Evolutionary conservation across 257 asterid genomes (phyloP), one percentile per base, ranked within the genome.

Genomic region (Perilla frutescens): DNA sequence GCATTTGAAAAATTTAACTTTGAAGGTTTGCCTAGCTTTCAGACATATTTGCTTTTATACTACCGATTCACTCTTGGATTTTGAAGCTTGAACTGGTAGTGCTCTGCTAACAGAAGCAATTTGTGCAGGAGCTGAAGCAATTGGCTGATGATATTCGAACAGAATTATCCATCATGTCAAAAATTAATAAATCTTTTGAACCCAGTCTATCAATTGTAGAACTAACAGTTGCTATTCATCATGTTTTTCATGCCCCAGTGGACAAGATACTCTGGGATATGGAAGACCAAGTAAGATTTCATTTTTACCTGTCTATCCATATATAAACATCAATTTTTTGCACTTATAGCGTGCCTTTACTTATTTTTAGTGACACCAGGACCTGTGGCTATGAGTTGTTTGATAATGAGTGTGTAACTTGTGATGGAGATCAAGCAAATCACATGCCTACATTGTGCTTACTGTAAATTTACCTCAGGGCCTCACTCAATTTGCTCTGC

Each of bases 251-350:
- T 65, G 84, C 93, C 73, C 98, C 97, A 0, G 62, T 86, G 71
- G 98, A 93, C 86, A 93, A 89, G 85, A 90, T 93, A 69, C 79
- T 90, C 62, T 93, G 97, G 98, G 98, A 93, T 84, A 86, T 89
- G 75, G 96, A 84, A 72, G 97, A 90, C 71, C 98, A 93, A 74
- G 98, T 93, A 81, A 85, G 91, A 69, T 62, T 34, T 44, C 39
- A 53, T 40, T 74, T 55, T 31, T 4, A 5, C 44, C n/a, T 14
- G 29, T 66, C 53, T 57, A 1, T 14, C 53, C n/a, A 29, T 73
- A 37, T 55, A 61, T n/a, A 58, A 60, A 63, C 53, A 12, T 57
- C 60, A 9, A 15, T 3, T 63, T 12, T 57, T 6, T 57, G 8
- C 31, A 29, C 12, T 55, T 44, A 55, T 37, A 5, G 69, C 3